phyloP scores from a whole-genome alignment of 345 rosid species.

The Arabis hirsuta region DNA sequence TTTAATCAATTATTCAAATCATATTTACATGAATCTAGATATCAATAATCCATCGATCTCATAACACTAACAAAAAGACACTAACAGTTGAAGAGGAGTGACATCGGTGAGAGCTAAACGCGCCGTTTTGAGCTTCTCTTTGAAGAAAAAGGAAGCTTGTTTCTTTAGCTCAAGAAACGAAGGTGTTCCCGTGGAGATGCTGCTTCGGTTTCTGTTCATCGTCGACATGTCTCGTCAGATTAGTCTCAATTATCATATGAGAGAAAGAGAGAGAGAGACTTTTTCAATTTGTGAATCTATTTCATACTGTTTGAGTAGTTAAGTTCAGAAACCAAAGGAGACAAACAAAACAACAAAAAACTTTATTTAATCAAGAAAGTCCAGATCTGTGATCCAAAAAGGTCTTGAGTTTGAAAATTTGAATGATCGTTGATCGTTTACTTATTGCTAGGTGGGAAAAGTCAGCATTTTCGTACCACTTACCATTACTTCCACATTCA shows the following conservation, averaged over 20 bases:
- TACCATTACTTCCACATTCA: constrained; percentile 22
- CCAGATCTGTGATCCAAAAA: constrained; percentile 37
- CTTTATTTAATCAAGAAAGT: constrained; percentile 18
- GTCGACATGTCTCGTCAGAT: constrained; percentile 50
- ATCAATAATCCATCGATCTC: constrained; percentile 5
- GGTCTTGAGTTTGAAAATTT: constrained; percentile 31
- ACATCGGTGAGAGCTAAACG: constrained; percentile 90
- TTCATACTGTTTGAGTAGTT: constrained; percentile 24
- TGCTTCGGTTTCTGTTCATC: constrained; percentile 52
- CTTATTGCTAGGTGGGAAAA: constrained; percentile 21
- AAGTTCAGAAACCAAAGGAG: constrained; percentile 5
- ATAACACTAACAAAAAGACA: not conserved
- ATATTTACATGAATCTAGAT: not conserved
- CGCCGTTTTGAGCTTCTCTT: constrained; percentile 91
- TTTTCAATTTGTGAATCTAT: not conserved
- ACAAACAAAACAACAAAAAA: not conserved
- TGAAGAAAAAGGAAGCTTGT: constrained; percentile 92
- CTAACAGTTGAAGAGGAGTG: constrained; percentile 59
- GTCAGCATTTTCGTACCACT: constrained; percentile 29
- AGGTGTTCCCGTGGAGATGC: constrained; percentile 55
- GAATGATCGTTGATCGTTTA: constrained; percentile 23
- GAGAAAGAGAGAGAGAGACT: constrained; percentile 2
- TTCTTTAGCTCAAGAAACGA: constrained; percentile 77
- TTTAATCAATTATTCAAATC: not conserved
- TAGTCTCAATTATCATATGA: too few species aligned